A percentile compares a stretch with the other conserved stretches of the same genome.
phyloP scores from a whole-genome alignment of 2,329 filamentous ascomycete species.

The Dryadomyces quercus-mongolicae region DNA sequence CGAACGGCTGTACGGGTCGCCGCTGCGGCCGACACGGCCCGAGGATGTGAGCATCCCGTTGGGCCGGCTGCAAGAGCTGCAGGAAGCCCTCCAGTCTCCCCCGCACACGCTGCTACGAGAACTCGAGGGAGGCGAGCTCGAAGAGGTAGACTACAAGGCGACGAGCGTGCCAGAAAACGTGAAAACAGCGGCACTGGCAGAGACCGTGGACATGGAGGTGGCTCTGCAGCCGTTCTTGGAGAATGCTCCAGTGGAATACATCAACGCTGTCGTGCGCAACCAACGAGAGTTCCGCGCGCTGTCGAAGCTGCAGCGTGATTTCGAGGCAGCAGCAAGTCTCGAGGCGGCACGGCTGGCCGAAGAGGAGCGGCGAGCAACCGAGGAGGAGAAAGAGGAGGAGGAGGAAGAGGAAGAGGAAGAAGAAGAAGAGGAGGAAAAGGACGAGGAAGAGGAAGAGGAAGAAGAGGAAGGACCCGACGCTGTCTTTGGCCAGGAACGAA shows the following conservation, averaged over 20 bases:
- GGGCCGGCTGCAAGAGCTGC: not conserved
- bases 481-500: constrained; percentile 14
- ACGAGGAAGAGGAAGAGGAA: constrained; percentile 14
- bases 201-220: constrained; percentile 1
- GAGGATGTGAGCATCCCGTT: constrained; percentile 43
- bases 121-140: constrained; percentile 42
- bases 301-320: constrained; percentile 44
- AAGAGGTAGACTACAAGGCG: constrained; percentile 45
- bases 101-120: constrained; percentile 40
- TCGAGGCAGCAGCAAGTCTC: constrained; percentile 35
- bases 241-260: constrained; percentile 27
- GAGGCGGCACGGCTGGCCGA: constrained; percentile 28
- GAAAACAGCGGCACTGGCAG: not conserved
- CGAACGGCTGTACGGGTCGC: constrained; percentile 68
- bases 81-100: constrained; percentile 11
- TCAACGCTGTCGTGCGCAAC: constrained; percentile 37
- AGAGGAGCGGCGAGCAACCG: constrained; percentile 18
- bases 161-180: constrained; percentile 9
- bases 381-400: constrained; percentile 21
- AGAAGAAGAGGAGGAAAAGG: constrained; percentile 22
- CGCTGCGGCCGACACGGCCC: constrained; percentile 47
- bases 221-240: constrained; percentile 15
- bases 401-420: constrained; percentile 22
- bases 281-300: constrained; percentile 43
- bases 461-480: constrained; percentile 16